phyloP scores from a whole-genome alignment of 768 basidiomycete genomes.

The Lentinula detonsa region DNA sequence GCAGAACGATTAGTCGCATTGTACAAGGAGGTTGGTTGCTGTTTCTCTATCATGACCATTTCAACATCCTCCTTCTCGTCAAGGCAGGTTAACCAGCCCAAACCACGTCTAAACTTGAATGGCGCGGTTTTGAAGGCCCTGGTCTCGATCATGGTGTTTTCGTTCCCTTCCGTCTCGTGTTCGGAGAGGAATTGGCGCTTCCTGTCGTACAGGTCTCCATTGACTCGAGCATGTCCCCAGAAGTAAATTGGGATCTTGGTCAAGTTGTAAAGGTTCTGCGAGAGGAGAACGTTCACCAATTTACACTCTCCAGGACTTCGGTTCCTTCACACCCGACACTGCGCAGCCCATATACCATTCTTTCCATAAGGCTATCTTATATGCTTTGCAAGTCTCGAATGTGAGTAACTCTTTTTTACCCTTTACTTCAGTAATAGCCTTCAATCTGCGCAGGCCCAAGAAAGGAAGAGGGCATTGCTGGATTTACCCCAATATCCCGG shows the following conservation, averaged over 20 bases:
- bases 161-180: constrained; percentile 75
- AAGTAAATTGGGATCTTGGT: constrained; percentile 60
- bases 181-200: constrained; percentile 57
- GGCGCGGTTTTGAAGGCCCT: constrained; percentile 54
- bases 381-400: constrained; percentile 43
- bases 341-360: constrained; percentile 42
- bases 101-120: constrained; percentile 40
- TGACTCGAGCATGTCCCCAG: constrained; percentile 51
- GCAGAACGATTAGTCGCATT: constrained; percentile 55
- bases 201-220: constrained; percentile 72
- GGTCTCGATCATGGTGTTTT: constrained; percentile 80
- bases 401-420: constrained; percentile 27
- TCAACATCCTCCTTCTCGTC: background rate
- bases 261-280: constrained; percentile 56
- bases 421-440: background rate
- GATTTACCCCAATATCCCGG: constrained; percentile 49
- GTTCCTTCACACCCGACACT: constrained; percentile 41
- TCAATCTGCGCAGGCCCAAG: constrained; percentile 28
- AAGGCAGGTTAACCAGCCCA: constrained; percentile 52
- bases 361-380: constrained; percentile 55
- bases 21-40: constrained; percentile 40
- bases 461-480: constrained; percentile 50
- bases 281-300: constrained; percentile 47
- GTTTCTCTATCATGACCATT: background rate
- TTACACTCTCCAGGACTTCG: constrained; percentile 41